phyloP scores from a whole-genome alignment of 78 protist genomes.

The Pigoraptor vietnamica region DNA sequence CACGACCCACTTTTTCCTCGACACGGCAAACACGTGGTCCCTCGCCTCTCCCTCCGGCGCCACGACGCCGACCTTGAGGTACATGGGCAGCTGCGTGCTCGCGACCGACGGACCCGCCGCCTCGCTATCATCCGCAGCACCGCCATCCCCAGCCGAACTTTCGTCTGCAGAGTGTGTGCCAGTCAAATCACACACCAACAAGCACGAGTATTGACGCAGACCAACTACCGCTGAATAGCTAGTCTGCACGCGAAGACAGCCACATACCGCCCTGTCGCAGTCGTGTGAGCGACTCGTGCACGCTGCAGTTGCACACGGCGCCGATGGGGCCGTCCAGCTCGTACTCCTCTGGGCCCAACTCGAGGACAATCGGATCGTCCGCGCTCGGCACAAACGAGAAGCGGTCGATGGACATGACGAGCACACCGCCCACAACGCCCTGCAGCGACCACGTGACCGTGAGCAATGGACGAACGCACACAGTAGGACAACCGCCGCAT shows the following conservation, averaged over 20 bases:
- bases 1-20: not conserved
- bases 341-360: not conserved
- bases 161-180: not conserved
- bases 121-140: not conserved
- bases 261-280: not conserved
- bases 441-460: not conserved
- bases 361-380: not conserved
- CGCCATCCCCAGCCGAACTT: not conserved
- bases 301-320: not conserved
- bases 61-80: not conserved
- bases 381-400: not conserved
- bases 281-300: not conserved
- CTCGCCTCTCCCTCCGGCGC: not conserved
- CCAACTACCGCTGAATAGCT: too few relatives aligned
- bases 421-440: not conserved
- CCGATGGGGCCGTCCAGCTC: not conserved
- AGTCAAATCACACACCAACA: too few relatives aligned
- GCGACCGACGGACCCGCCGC: not conserved
- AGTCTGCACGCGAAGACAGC: too few relatives aligned
- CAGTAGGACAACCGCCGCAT: not conserved
- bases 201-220: too few relatives aligned
- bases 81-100: not conserved
- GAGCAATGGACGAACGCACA: too few relatives aligned
- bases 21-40: not conserved
- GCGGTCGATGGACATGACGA: not conserved